A percentile compares a stretch with the other conserved stretches of the same genome.
phyloP scores from a whole-genome alignment of 2,329 filamentous ascomycete species.

The Calonectria hawksworthii region DNA sequence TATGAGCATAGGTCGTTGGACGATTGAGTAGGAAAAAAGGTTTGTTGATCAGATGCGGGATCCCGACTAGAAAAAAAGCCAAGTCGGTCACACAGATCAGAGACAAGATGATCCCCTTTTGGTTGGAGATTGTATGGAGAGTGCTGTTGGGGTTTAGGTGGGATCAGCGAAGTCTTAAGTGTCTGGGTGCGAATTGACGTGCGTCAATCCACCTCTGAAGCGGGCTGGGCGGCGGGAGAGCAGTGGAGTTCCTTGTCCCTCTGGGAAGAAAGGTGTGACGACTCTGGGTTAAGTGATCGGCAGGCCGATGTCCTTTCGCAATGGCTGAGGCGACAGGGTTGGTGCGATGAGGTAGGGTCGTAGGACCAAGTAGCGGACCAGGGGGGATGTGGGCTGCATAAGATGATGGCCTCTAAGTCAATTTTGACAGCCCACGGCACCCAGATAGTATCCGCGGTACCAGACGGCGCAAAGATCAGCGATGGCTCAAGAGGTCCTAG shows the following conservation, averaged over 20 bases:
- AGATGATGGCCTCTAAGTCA: slow-evolving; percentile 48
- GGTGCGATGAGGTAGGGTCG: slow-evolving; percentile 57
- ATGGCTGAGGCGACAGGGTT: slow-evolving; percentile 62
- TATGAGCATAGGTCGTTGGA: slow-evolving; percentile 44
- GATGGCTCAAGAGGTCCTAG: slow-evolving; percentile 34
- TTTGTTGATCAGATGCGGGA: slow-evolving; percentile 68
- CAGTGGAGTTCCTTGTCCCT: slow-evolving; percentile 54
- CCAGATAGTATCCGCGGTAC: slow-evolving; percentile 46
- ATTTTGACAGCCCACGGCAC: slow-evolving; percentile 48
- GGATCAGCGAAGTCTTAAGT: slow-evolving; percentile 75
- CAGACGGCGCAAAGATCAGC: slow-evolving; percentile 46
- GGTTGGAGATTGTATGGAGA: slow-evolving; percentile 51
- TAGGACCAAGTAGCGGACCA: slow-evolving; percentile 52
- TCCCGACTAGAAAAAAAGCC: slow-evolving; percentile 60
- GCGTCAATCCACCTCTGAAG: slow-evolving; percentile 56
- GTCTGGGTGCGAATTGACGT: slow-evolving; percentile 58
- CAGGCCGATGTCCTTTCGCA: slow-evolving; percentile 65
- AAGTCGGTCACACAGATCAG: slow-evolving; percentile 61
- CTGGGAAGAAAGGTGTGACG: slow-evolving; percentile 61
- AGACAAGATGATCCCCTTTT: slow-evolving; percentile 54
- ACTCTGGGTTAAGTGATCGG: slow-evolving; percentile 68
- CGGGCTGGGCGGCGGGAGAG: slow-evolving; percentile 55
- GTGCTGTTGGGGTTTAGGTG: slow-evolving; percentile 54
- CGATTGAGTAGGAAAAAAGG: slow-evolving; percentile 41
- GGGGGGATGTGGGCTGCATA: slow-evolving; percentile 52